A percentile compares a stretch with the other conserved stretches of the same genome.
These are phyloP conservation scores for Penicillium egyptiacum DNA, from an alignment of 495 filamentous ascomycete genomes.

Conservation along the genomic window DNA sequence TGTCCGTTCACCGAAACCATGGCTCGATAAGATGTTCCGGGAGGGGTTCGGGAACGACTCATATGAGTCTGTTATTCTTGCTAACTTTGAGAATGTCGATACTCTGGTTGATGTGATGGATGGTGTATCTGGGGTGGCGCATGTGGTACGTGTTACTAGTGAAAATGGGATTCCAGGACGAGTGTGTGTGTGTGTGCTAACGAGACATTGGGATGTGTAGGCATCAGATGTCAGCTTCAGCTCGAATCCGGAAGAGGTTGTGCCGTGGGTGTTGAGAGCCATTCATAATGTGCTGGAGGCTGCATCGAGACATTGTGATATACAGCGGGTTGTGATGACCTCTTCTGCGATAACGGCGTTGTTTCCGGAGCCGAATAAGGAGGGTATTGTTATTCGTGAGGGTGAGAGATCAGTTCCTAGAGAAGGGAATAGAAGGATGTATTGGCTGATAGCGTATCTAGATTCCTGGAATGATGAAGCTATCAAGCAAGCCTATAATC, in stretches of 20 bases:
- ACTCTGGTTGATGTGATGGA: slow-evolving; percentile 45
- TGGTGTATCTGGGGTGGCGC: slow-evolving; percentile 36
- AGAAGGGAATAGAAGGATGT: background rate
- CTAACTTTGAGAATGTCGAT: slow-evolving; percentile 36
- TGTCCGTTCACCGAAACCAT: slow-evolving; percentile 44
- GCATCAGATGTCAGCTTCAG: slow-evolving; percentile 24
- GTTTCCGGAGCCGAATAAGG: slow-evolving; percentile 4
- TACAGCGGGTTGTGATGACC: slow-evolving; percentile 9
- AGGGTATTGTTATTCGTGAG: slow-evolving; percentile 11
- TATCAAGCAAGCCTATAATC: slow-evolving; percentile 43
- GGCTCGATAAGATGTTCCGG: slow-evolving; percentile 42
- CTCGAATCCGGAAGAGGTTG: slow-evolving; percentile 43
- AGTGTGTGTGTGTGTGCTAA: background rate
- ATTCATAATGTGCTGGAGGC: slow-evolving; percentile 9
- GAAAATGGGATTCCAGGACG: background rate
- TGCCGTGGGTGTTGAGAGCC: slow-evolving; percentile 26
- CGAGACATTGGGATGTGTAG: background rate
- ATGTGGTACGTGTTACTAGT: slow-evolving; percentile 31
- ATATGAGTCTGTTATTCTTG: slow-evolving; percentile 41
- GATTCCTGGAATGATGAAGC: slow-evolving; percentile 51
- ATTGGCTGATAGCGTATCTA: background rate
- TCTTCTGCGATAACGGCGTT: slow-evolving; percentile 5
- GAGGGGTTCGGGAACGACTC: slow-evolving; percentile 38
- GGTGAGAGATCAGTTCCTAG: background rate
- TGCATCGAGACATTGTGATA: slow-evolving; percentile 5